These are phyloP conservation scores for Hyphopichia pseudoburtonii DNA, from an alignment of 1,139 yeast genomes.

Conservation along the genomic window DNA sequence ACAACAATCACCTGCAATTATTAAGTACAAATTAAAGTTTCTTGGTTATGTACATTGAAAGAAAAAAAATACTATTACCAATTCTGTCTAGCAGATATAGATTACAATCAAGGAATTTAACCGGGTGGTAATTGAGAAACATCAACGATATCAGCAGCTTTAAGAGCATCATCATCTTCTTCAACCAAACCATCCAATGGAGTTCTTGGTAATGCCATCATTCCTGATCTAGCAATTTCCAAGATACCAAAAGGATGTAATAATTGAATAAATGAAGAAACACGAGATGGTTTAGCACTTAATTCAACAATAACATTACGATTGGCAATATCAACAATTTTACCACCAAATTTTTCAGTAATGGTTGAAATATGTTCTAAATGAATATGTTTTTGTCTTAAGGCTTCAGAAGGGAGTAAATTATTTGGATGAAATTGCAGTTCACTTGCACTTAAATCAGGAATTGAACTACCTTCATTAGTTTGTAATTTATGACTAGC, in stretches of 20 bases:
- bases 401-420: constrained; percentile 86
- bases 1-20: too few relatives aligned
- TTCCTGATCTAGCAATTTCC: constrained; percentile 96
- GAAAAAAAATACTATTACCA: too few relatives aligned
- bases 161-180: constrained; percentile 52
- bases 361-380: constrained; percentile 79
- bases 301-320: constrained; percentile 93
- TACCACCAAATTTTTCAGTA: constrained; percentile 88
- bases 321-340: constrained; percentile 86
- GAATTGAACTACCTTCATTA: constrained; percentile 39
- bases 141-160: constrained; percentile 73
- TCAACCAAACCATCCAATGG: constrained; percentile 60
- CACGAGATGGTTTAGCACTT: constrained; percentile 89
- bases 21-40: too few relatives aligned
- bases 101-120: too few relatives aligned
- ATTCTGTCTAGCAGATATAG: too few relatives aligned
- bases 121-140: constrained; percentile 93
- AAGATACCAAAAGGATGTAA: constrained; percentile 94
- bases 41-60: too few relatives aligned
- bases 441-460: constrained; percentile 51
- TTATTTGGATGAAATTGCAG: constrained; percentile 82
- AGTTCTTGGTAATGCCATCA: constrained; percentile 98
- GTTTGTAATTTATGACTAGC: constrained; percentile 73
- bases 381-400: constrained; percentile 91
- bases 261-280: constrained; percentile 81